phyloP scores from a whole-genome alignment of 306 rosid genomes.

The Vigna angularis region DNA sequence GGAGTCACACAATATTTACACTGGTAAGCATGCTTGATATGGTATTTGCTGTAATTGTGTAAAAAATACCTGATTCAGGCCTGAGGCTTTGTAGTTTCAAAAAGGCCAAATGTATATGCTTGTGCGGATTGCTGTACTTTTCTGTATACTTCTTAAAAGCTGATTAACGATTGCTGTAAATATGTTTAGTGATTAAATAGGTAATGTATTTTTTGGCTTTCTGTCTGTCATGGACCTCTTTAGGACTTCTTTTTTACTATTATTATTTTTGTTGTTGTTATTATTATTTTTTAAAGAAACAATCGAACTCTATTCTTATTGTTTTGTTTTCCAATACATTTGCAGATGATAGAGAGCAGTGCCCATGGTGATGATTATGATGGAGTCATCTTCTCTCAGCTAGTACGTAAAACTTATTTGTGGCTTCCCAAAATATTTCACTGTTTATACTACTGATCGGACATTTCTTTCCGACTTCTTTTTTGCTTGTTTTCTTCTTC shows the following conservation, averaged over 20 bases:
- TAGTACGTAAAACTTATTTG: conserved; percentile 60
- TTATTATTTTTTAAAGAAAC: background rate
- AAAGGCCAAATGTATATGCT: conserved; percentile 14
- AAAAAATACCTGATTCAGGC: conserved; percentile 9
- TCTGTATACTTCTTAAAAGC: conserved; percentile 25
- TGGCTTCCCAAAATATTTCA: conserved; percentile 1
- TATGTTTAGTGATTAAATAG: background rate
- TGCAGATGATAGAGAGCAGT: conserved; percentile 99
- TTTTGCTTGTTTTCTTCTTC: conserved; percentile 39
- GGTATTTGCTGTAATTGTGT: conserved; percentile 4
- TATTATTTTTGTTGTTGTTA: too few species aligned
- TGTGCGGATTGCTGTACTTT: conserved; percentile 24
- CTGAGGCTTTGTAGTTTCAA: conserved; percentile 24
- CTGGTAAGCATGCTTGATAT: conserved; percentile 66
- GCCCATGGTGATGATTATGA: conserved; percentile 97
- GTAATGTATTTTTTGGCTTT: conserved; percentile 34
- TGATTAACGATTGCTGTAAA: conserved; percentile 20
- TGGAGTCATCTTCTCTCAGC: conserved; percentile 99
- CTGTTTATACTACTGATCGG: conserved; percentile 16
- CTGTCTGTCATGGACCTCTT: background rate
- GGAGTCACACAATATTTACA: conserved; percentile 99
- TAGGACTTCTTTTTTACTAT: background rate
- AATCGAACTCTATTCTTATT: conserved; percentile 21
- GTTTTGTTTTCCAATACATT: conserved; percentile 35
- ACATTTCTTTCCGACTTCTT: background rate